phyloP scores from a whole-genome alignment of 83 land plant species.

The Isoetes engelmannii region DNA sequence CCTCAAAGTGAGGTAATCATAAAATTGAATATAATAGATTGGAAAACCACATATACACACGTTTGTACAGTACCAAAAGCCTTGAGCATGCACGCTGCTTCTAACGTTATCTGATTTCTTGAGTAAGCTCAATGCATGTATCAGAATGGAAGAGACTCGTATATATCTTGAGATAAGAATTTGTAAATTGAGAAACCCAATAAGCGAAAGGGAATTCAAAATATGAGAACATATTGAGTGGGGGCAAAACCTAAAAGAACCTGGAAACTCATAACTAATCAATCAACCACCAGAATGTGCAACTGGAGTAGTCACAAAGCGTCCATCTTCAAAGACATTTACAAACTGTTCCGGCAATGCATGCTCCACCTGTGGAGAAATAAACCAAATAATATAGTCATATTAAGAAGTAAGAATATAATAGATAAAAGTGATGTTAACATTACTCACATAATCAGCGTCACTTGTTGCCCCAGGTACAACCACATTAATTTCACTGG shows the following conservation, averaged over 20 bases:
- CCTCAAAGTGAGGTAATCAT: too few species aligned
- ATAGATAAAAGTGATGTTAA: background rate
- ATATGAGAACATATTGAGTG: background rate
- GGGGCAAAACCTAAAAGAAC: background rate
- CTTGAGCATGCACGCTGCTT: too few species aligned
- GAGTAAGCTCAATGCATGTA: too few species aligned
- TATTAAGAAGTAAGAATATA: background rate
- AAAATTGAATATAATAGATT: too few species aligned
- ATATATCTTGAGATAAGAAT: too few species aligned
- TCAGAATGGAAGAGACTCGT: too few species aligned
- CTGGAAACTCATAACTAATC: background rate
- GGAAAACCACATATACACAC: too few species aligned
- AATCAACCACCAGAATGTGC: constrained; percentile 85
- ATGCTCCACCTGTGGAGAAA: constrained; percentile 68
- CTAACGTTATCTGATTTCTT: too few species aligned
- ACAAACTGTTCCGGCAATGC: constrained; percentile 83
- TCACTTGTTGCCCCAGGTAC: constrained; percentile 66
- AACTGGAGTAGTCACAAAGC: constrained; percentile 69
- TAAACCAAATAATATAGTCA: background rate
- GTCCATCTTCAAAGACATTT: constrained; percentile 67
- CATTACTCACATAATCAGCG: constrained; percentile 64
- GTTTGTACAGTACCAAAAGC: too few species aligned
- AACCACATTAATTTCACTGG: constrained; percentile 91
- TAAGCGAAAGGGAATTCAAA: too few species aligned
- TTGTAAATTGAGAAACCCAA: too few species aligned